Evolutionary conservation across 805 yeast genomes (phyloP), one percentile per base, ranked within the genome.

Genomic region (Metschnikowia lunata): DNA sequence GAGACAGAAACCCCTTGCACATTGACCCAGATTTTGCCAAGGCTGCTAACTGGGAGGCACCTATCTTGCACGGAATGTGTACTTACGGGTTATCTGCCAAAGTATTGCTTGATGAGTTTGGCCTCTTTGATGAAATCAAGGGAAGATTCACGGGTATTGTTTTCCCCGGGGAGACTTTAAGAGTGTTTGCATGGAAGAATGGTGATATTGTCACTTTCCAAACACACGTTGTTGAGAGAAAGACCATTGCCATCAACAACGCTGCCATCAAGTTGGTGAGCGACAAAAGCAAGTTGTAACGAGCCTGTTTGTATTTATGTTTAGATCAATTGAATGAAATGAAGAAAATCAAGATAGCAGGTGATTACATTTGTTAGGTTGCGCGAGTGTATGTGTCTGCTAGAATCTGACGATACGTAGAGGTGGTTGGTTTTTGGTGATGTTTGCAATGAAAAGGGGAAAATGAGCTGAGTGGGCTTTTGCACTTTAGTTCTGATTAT

Each of bases 1-100:
- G 97, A 43, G 99, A 91, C 72, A 83, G 82, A 65, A 91, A 91
- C 66, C 99, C 99, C 48, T 76, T 91, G 56, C 99, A 90, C 71
- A 83, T 91, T 61, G 98, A 91, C 69, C 97, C 98, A 14, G 73
- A 64, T 28, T 85, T 90, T 67, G 97, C 98, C 12, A 79, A 82
- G 51, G 86, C 86, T 45, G 97, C 91, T 38, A 85, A 84, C 49
- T 91, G 91, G 64, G 81, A 80, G 39, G 69, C 72, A 43, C 99
- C 99, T 39, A 91, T 91, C 55, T 76, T 91, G 53, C 99, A 91
- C 68, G 99, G 99, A 35, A 76, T 91, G 66, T 85, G 95, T 59
- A 77, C 87, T 14, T 80, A 87, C 62, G 99, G 99, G 49, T 78
- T 90, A 47, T 70, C 86, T 34, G 84, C 83, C 28, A 88, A 90